A percentile compares a stretch with the other conserved stretches of the same genome.
Conservation (phyloP, 768 basidiomycete species). For the Termitomyces sp. region DNA sequence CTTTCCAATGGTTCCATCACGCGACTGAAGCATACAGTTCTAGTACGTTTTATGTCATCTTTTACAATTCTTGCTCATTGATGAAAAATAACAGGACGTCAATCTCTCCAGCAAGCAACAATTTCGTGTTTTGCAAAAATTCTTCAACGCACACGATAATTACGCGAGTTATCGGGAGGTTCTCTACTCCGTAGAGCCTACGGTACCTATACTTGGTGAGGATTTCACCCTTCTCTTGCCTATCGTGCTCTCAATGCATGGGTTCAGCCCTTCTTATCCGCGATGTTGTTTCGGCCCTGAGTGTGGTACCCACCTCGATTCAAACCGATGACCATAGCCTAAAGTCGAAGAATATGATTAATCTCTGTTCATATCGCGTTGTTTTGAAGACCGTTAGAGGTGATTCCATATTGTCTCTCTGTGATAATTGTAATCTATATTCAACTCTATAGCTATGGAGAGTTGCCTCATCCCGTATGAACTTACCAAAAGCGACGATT, state of each 20-base stretch:
- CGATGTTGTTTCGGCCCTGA: constrained; percentile 24
- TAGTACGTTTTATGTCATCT: constrained; percentile 23
- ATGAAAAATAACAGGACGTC: constrained; percentile 18
- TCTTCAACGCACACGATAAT: constrained; percentile 28
- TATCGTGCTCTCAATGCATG: neutral
- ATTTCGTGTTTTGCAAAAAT: constrained; percentile 26
- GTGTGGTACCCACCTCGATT: constrained; percentile 17
- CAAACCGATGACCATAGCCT: constrained; percentile 12
- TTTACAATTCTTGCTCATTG: neutral
- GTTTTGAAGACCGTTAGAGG: constrained; percentile 39
- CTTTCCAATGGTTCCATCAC: constrained; percentile 37
- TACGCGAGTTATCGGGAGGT: constrained; percentile 25
- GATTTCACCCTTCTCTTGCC: neutral
- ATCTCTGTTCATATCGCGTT: constrained; percentile 35
- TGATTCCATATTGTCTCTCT: constrained; percentile 11
- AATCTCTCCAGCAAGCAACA: constrained; percentile 23
- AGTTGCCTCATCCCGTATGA: constrained; percentile 42
- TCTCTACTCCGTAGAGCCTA: constrained; percentile 23
- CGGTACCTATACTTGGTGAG: constrained; percentile 33
- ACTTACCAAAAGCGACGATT: constrained; percentile 28
- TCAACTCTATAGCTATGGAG: constrained; percentile 38
- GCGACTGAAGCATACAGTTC: constrained; percentile 32
- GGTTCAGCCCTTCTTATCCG: constrained; percentile 26
- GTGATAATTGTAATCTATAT: neutral
- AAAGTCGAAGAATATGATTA: constrained; percentile 26